phyloP scores from a whole-genome alignment of 2,329 filamentous ascomycete genomes.

The Magnaporthiopsis rhizophila region DNA sequence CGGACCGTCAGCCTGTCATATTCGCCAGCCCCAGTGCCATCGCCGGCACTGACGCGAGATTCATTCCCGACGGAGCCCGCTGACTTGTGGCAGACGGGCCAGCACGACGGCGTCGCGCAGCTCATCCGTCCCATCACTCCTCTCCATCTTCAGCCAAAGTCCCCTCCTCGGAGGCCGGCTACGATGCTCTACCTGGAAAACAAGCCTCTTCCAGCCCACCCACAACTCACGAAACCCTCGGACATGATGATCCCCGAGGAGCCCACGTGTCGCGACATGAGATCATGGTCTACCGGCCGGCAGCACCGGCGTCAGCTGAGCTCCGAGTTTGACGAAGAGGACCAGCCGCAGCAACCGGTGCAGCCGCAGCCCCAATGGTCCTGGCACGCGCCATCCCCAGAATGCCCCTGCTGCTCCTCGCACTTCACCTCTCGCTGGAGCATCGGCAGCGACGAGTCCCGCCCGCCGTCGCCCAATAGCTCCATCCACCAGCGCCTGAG shows the following conservation, averaged over 20 bases:
- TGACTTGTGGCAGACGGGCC: not conserved
- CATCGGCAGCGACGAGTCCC: slow-evolving; percentile 5
- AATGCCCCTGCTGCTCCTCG: slow-evolving; percentile 4
- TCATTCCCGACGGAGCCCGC: not conserved
- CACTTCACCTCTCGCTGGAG: slow-evolving; percentile 4
- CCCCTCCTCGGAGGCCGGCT: no score
- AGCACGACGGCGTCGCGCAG: not conserved
- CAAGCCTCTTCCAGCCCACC: not conserved
- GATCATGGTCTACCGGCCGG: not conserved
- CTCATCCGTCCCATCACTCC: not conserved
- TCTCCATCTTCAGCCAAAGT: not conserved
- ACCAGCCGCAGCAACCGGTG: not conserved
- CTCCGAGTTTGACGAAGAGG: not conserved
- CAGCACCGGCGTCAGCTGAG: not conserved
- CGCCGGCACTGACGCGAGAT: not conserved
- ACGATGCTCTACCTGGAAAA: not conserved
- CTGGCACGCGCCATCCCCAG: not conserved
- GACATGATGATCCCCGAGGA: not conserved
- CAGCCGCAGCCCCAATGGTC: not conserved
- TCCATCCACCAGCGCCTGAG: slow-evolving; percentile 5
- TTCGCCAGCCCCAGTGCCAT: not conserved
- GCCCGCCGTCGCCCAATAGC: slow-evolving; percentile 3
- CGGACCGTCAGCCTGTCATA: not conserved
- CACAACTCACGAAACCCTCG: not conserved
- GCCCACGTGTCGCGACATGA: not conserved